Evolutionary conservation across 768 basidiomycete genomes (phyloP).

Genomic region (Russula brevipes): DNA sequence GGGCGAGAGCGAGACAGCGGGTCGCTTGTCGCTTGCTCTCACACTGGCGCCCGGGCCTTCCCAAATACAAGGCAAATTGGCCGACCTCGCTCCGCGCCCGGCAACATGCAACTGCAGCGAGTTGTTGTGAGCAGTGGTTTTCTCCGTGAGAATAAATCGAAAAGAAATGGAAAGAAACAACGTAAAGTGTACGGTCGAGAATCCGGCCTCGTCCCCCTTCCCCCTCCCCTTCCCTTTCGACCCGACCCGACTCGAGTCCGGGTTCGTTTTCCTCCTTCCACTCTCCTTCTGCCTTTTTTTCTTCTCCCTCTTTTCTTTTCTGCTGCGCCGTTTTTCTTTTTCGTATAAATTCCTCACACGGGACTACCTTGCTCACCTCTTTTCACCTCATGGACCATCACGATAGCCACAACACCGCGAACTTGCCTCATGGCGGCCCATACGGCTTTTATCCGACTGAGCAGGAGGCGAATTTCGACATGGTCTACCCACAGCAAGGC

Average conservation of each 20-base stretch:
- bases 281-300: conserved; percentile 26
- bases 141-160: not conserved
- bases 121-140: no score
- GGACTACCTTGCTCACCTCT: conserved; percentile 25
- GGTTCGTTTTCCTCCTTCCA: not conserved
- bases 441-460: conserved; percentile 34
- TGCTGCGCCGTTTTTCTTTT: conserved; percentile 9
- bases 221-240: conserved; percentile 12
- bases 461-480: conserved; percentile 33
- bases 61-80: not conserved
- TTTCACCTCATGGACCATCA: conserved; percentile 32
- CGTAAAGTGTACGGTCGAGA: not conserved
- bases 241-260: not conserved
- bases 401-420: conserved; percentile 27
- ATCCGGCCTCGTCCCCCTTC: not conserved
- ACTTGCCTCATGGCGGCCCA: conserved; percentile 30
- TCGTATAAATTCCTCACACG: conserved; percentile 24
- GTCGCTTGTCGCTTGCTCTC: not conserved
- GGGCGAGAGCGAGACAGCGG: not conserved
- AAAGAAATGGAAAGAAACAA: not conserved
- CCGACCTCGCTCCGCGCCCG: not conserved
- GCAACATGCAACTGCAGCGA: not conserved
- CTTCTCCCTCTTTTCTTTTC: conserved; percentile 34
- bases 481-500: conserved; percentile 44
- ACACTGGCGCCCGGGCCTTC: not conserved